phyloP scores from a whole-genome alignment of 805 yeast species.

The Maudiozyma serrabonitensis region DNA sequence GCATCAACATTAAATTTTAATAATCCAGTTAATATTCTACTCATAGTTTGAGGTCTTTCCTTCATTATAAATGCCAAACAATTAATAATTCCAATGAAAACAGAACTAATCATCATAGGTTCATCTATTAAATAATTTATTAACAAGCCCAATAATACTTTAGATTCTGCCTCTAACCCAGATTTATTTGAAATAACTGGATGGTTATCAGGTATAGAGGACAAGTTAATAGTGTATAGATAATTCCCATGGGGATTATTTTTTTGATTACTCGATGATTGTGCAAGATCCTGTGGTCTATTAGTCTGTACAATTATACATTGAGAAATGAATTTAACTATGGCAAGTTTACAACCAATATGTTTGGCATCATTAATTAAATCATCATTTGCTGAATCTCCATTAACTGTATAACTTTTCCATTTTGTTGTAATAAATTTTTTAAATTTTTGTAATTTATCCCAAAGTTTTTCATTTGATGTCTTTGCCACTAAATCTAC shows the following conservation, averaged over 20 bases:
- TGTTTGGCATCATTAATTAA: conserved; percentile 33
- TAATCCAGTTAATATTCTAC: conserved; percentile 47
- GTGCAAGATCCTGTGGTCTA: not conserved
- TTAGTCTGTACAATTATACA: conserved; percentile 43
- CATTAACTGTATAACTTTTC: conserved; percentile 31
- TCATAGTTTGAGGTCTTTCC: conserved; percentile 51
- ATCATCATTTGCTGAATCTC: conserved; percentile 31
- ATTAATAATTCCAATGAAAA: conserved; percentile 60
- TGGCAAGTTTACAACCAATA: conserved; percentile 52
- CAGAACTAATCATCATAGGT: conserved; percentile 43
- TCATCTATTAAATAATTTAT: conserved; percentile 48
- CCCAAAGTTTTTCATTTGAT: conserved; percentile 41
- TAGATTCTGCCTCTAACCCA: conserved; percentile 61
- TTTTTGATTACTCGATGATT: not conserved
- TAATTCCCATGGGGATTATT: not conserved
- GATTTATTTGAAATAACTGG: conserved; percentile 45
- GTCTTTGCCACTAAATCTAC: conserved; percentile 38
- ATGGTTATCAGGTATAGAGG: conserved; percentile 47
- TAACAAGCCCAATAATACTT: conserved; percentile 55
- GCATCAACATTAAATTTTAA: conserved; percentile 52
- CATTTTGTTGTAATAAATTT: conserved; percentile 50
- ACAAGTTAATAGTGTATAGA: conserved; percentile 31
- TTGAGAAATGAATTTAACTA: conserved; percentile 62
- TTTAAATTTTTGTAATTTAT: conserved; percentile 45
- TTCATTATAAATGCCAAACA: conserved; percentile 54